Conservation (phyloP, 2,329 filamentous ascomycete genomes). For the Arthrobotrys megalospora region DNA sequence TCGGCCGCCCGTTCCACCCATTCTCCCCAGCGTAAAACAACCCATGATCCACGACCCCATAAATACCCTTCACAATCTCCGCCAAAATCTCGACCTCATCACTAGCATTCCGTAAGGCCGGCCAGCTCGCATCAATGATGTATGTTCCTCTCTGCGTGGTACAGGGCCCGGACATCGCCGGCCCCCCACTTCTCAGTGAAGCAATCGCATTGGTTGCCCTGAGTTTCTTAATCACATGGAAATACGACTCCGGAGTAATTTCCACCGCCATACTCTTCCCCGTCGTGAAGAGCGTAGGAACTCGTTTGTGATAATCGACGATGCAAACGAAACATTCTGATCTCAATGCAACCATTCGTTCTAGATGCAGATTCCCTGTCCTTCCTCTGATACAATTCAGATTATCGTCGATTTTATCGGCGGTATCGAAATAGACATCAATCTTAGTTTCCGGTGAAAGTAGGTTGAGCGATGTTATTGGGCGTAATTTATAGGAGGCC, state of each 20-base stretch:
- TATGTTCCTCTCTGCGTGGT: constrained; percentile 38
- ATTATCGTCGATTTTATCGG: constrained; percentile 94
- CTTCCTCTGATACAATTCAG: constrained; percentile 94
- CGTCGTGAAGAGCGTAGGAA: constrained; percentile 40
- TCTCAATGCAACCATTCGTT: constrained; percentile 46
- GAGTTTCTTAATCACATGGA: constrained; percentile 36
- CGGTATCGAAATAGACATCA: constrained; percentile 95
- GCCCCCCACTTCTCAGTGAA: constrained; percentile 35
- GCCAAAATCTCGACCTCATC: constrained; percentile 82
- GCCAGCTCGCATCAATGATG: constrained; percentile 52
- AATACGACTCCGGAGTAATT: constrained; percentile 55
- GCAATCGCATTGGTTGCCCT: constrained; percentile 30
- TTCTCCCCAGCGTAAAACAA: constrained; percentile 75
- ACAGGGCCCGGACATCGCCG: constrained; percentile 35
- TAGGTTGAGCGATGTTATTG: constrained; percentile 38
- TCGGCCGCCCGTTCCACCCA: constrained; percentile 78
- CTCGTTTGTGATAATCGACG: constrained; percentile 48
- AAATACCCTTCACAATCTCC: constrained; percentile 81
- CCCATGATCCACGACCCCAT: constrained; percentile 91
- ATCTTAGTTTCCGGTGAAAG: constrained; percentile 73
- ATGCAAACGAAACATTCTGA: constrained; percentile 45
- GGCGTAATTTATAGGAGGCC: constrained; percentile 45
- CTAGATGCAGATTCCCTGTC: constrained; percentile 40
- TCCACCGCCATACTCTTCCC: constrained; percentile 50
- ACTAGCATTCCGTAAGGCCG: constrained; percentile 18